phyloP scores from a whole-genome alignment of 208 protist species.

The Wallacemonas sp. region DNA sequence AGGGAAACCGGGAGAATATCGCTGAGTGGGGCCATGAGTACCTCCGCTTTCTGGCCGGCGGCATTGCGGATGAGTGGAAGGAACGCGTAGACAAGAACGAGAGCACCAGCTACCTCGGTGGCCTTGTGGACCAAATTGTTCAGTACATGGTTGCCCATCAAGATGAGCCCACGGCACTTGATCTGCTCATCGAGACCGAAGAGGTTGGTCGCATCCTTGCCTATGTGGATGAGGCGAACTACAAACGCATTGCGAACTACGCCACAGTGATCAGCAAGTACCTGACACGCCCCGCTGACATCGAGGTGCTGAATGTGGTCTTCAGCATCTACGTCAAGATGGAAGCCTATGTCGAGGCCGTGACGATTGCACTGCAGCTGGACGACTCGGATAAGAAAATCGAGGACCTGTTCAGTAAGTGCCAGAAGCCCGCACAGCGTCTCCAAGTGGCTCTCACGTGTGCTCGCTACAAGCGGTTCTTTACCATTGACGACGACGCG shows the following conservation, averaged over 20 bases:
- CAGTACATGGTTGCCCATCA: constrained; percentile 96
- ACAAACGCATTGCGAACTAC: constrained; percentile 96
- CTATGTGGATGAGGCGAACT: constrained; percentile 94
- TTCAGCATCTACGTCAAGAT: constrained; percentile 94
- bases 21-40: constrained; percentile 99
- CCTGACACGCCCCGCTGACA: constrained; percentile 95
- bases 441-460: constrained; percentile 95
- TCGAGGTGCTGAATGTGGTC: constrained; percentile 85
- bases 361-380: constrained; percentile 89
- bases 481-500: constrained; percentile 86
- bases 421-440: constrained; percentile 46
- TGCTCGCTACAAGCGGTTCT: constrained; percentile 82
- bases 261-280: constrained; percentile 93
- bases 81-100: constrained; percentile 50
- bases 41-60: constrained; percentile 93
- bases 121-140: constrained; percentile 94
- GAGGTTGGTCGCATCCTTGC: constrained; percentile 85
- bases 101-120: constrained; percentile 76
- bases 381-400: constrained; percentile 72
- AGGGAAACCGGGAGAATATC: constrained; percentile 93
- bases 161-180: constrained; percentile 97
- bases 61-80: constrained; percentile 94
- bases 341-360: constrained; percentile 86
- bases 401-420: constrained; percentile 77
- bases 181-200: constrained; percentile 98